phyloP scores from a whole-genome alignment of 495 filamentous ascomycete genomes.

The Aspergillus steynii region DNA sequence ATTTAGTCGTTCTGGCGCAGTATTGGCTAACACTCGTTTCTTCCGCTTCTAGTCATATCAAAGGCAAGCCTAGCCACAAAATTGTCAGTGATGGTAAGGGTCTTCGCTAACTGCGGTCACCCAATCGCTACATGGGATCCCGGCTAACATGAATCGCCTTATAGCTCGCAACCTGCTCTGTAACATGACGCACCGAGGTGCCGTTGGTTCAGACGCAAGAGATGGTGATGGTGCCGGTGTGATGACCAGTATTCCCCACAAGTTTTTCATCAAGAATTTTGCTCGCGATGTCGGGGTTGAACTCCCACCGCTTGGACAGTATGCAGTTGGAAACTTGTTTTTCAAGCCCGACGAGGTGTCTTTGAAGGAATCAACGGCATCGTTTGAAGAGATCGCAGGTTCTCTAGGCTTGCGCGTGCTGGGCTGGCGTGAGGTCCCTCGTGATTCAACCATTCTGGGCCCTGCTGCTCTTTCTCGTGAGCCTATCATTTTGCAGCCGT shows the following conservation, averaged over 20 bases:
- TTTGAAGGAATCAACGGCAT: conserved; percentile 79
- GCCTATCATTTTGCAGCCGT: conserved; percentile 92
- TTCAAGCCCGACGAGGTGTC: conserved; percentile 95
- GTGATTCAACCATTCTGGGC: conserved; percentile 88
- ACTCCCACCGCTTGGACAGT: conserved; percentile 87
- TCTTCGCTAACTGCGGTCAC: neutral
- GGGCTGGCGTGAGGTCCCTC: conserved; percentile 95
- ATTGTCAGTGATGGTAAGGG: conserved; percentile 96
- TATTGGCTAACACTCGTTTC: neutral
- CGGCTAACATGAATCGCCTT: conserved; percentile 13
- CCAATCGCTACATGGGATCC: neutral
- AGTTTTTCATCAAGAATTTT: conserved; percentile 98
- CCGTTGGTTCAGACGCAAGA: conserved; percentile 94
- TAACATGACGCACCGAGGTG: conserved; percentile 99
- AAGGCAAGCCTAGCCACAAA: conserved; percentile 96
- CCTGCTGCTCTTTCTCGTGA: conserved; percentile 92
- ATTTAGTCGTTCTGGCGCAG: neutral
- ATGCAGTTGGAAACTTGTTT: conserved; percentile 97
- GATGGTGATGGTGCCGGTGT: conserved; percentile 98
- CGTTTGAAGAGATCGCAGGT: conserved; percentile 90
- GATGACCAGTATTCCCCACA: conserved; percentile 99
- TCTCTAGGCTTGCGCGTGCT: conserved; percentile 85
- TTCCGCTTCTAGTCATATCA: conserved; percentile 73
- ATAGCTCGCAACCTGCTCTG: conserved; percentile 89
- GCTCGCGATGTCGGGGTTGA: conserved; percentile 82